phyloP scores from a whole-genome alignment of 2,329 filamentous ascomycete species.

The Trichothecium sympodiale region DNA sequence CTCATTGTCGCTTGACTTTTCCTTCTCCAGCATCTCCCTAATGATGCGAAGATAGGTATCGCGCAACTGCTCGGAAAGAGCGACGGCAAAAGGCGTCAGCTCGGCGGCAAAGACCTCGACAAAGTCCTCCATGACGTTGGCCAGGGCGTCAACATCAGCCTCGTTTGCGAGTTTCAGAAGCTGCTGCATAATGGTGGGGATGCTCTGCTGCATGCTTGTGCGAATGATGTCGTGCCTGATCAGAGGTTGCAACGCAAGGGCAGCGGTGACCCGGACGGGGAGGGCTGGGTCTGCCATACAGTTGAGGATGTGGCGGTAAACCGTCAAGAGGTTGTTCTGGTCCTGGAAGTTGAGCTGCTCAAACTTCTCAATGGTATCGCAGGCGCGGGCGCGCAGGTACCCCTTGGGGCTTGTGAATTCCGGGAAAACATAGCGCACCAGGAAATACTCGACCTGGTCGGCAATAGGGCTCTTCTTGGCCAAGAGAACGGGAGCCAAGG shows the following conservation, averaged over 20 bases:
- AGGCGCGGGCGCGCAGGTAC: constrained; percentile 86
- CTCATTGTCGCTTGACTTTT: constrained; percentile 64
- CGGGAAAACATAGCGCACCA: constrained; percentile 95
- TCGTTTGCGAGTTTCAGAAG: constrained; percentile 94
- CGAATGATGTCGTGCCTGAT: constrained; percentile 93
- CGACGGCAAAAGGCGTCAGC: constrained; percentile 91
- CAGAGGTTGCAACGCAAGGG: constrained; percentile 84
- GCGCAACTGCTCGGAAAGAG: constrained; percentile 85
- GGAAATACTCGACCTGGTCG: constrained; percentile 95
- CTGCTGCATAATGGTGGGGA: constrained; percentile 99
- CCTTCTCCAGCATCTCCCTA: constrained; percentile 80
- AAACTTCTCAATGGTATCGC: constrained; percentile 96
- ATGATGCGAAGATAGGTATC: constrained; percentile 95
- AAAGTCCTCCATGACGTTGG: constrained; percentile 99
- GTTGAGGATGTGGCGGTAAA: constrained; percentile 93
- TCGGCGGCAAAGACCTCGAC: constrained; percentile 98
- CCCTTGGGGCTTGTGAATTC: constrained; percentile 90
- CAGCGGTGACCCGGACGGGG: constrained; percentile 87
- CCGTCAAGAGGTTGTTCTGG: constrained; percentile 84
- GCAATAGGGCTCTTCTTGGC: constrained; percentile 98
- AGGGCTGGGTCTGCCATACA: constrained; percentile 93
- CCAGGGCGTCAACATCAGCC: constrained; percentile 91
- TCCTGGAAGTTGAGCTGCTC: constrained; percentile 97
- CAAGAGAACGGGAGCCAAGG: constrained; percentile 82
- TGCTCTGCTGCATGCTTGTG: constrained; percentile 92